Conservation (phyloP, 495 filamentous ascomycete species). For the Aspergillus heteromorphus region DNA sequence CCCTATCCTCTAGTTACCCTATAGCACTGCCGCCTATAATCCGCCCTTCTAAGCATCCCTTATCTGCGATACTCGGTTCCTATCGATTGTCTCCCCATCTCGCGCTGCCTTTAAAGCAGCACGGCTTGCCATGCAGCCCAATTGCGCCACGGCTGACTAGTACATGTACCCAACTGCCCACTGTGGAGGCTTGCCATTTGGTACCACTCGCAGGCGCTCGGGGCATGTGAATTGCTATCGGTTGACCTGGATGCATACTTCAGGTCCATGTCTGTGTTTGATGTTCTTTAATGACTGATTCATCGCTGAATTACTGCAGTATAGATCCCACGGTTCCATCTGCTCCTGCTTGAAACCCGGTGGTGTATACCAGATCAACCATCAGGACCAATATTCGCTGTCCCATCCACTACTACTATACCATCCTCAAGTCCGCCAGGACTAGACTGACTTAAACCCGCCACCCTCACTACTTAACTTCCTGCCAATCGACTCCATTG, state of each 20-base stretch:
- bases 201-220: slow-evolving; percentile 7
- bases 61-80: neutral
- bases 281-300: neutral
- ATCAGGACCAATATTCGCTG: no score
- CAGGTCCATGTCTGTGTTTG: neutral
- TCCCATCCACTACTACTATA: no score
- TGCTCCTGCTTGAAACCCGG: neutral
- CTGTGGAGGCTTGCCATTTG: slow-evolving; percentile 12
- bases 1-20: no score
- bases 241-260: neutral
- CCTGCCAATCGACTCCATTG: neutral
- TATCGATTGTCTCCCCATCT: neutral
- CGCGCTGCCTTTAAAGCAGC: neutral
- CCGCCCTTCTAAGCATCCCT: neutral
- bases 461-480: neutral
- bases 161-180: slow-evolving; percentile 5
- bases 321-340: neutral
- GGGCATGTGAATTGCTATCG: neutral
- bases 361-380: no score
- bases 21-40: no score
- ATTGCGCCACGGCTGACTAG: neutral
- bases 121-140: neutral
- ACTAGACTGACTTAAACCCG: neutral
- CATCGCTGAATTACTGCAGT: neutral
- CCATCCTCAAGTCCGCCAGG: neutral